Evolutionary conservation across 2,329 filamentous ascomycete species (phyloP), one percentile per base, ranked within the genome.

Genomic region (Teratosphaeria nubilosa): DNA sequence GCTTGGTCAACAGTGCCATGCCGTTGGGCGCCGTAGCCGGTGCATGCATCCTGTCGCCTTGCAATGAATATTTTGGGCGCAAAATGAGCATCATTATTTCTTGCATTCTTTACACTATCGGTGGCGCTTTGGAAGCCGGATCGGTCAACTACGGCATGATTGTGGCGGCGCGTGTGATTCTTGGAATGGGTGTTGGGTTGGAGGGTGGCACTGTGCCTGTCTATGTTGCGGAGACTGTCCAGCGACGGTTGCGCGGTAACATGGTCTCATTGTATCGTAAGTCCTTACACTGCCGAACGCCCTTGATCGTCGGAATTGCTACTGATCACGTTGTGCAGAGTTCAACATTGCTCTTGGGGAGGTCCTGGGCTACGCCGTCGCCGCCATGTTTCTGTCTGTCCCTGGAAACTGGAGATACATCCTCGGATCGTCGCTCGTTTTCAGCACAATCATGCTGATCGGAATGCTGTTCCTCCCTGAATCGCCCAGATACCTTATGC

Each of bases 341-440:
- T 82, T 89, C 72, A 88, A 87, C 73, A 90, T 90, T 66, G 87
- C 87, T 0, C 77, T 90, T 0, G 86, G 86, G 30, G 86, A 89
- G 65, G 86, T 90, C 1, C 75, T 90, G 1, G 87, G 86, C 2
- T 89, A 89, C 60, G 86, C 84, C 5, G 81, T 89, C 1, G 86
- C 84, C 0, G 86, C 86, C 53, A 88, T 89, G 58, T 90, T 90
- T 71, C 76, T 88, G 61, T 79, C 76, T n/a, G 84, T 90, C 1
- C 73, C 75, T 0, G 86, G 86, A 16, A 86, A 85, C 74, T 90
- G 86, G 86, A 79, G 86, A 41, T 88, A 83, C 69, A 89, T 90
- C 60, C 81, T 90, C 1, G 86, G 86, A 4, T 87, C 84, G 1
- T 89, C 86, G 0, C 78, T 89, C 1, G 69, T 89, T 50, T 89